A percentile compares a stretch with the other conserved stretches of the same genome.
phyloP scores from a whole-genome alignment of 768 basidiomycete species.

The Candolleomyces efflorescens region DNA sequence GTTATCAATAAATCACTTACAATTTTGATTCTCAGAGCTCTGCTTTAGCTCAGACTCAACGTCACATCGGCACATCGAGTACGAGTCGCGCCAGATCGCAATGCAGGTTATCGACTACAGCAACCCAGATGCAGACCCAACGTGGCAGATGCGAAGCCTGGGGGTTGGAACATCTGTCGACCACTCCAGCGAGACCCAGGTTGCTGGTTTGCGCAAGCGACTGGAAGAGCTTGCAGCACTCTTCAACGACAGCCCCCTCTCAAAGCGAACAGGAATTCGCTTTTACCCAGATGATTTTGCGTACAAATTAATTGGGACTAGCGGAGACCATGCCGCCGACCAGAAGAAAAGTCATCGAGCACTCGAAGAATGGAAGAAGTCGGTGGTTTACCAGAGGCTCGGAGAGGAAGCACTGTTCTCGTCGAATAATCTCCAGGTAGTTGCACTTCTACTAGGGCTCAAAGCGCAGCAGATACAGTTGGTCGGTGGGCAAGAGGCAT shows the following conservation, averaged over 20 bases:
- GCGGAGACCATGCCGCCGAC: constrained; percentile 15
- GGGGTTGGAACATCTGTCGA: constrained; percentile 13
- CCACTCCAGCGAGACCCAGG: constrained; percentile 12
- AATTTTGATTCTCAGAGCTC: constrained; percentile 1
- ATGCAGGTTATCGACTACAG: constrained; percentile 11
- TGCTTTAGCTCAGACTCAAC: constrained; percentile 15
- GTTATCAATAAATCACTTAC: not conserved
- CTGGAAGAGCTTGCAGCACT: constrained; percentile 4
- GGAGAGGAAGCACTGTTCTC: constrained; percentile 13
- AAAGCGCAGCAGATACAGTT: constrained; percentile 6
- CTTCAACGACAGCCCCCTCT: constrained; percentile 11
- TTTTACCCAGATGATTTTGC: not conserved
- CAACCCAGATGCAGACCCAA: constrained; percentile 2
- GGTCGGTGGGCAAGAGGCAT: constrained; percentile 15
- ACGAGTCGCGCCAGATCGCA: constrained; percentile 9
- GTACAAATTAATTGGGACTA: constrained; percentile 11
- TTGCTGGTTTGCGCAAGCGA: not conserved
- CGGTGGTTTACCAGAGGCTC: not conserved
- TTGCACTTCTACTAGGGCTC: constrained; percentile 4
- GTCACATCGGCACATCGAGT: constrained; percentile 13
- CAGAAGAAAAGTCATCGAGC: constrained; percentile 14
- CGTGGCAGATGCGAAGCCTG: constrained; percentile 4
- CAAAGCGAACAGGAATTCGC: constrained; percentile 6
- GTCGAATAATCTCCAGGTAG: not conserved
- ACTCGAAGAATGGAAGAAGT: constrained; percentile 6